Conservation (phyloP, 805 yeast genomes). For the Dipodascus geniculatus region DNA sequence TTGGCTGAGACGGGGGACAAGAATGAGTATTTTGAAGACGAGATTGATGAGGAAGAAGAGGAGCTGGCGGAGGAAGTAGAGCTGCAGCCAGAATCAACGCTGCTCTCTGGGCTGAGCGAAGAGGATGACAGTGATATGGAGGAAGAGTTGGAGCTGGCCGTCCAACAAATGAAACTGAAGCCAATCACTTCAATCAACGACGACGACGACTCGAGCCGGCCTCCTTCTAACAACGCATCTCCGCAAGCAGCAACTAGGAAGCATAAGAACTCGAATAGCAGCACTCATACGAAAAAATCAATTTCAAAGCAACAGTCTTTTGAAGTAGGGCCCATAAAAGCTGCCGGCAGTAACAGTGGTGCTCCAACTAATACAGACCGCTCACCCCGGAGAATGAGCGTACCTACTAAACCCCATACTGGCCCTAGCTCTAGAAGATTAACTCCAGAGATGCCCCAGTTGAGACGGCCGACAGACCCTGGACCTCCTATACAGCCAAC, state of each 20-base stretch:
- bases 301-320: conserved; percentile 8
- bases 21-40: conserved; percentile 5
- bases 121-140: conserved; percentile 33
- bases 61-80: conserved; percentile 3
- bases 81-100: conserved; percentile 3
- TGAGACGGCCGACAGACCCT: background rate
- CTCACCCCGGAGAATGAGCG: conserved; percentile 5
- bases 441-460: background rate
- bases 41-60: conserved; percentile 19
- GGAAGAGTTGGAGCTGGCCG: conserved; percentile 28
- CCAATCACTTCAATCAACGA: conserved; percentile 8
- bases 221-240: conserved; percentile 9
- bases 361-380: background rate
- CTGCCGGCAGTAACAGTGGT: background rate
- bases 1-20: conserved; percentile 3
- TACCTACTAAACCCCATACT: conserved; percentile 3
- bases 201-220: conserved; percentile 5
- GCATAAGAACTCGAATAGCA: conserved; percentile 3
- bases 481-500: background rate
- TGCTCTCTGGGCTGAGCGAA: conserved; percentile 26
- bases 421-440: background rate
- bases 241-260: conserved; percentile 8
- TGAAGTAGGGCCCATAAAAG: conserved; percentile 6
- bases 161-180: conserved; percentile 21
- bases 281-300: background rate